These are phyloP conservation scores for Melaleuca alternifolia DNA, from an alignment of 345 rosid species.

Conservation along the genomic window DNA sequence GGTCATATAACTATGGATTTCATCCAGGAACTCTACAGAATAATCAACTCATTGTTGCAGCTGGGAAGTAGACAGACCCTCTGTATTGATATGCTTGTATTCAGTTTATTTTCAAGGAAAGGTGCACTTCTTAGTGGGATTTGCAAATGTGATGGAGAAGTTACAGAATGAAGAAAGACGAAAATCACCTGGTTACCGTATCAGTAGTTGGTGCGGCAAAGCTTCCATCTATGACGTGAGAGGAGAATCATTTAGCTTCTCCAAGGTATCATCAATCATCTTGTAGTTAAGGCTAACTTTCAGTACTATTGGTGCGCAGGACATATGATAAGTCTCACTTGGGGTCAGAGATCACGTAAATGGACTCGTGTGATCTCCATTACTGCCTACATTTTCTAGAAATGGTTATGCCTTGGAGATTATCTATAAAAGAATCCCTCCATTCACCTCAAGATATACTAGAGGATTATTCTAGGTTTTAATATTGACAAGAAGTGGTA, in stretches of 20 bases:
- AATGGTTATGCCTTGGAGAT: not conserved
- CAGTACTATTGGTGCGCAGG: no score
- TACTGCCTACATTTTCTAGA: no score
- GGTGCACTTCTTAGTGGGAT: no score
- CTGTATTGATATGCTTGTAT: not conserved
- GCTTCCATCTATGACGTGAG: no score
- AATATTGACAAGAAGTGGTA: not conserved
- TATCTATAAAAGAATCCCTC: not conserved
- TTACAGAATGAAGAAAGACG: not conserved
- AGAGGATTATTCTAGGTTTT: not conserved
- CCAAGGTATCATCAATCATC: no score
- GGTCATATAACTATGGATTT: not conserved
- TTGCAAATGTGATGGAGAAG: no score
- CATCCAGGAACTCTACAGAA: not conserved
- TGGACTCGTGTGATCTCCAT: no score
- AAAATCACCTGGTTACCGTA: fast-evolving
- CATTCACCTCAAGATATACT: not conserved
- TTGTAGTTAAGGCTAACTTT: no score
- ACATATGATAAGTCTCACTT: no score
- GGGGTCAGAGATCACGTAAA: no score
- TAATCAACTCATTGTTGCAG: not conserved
- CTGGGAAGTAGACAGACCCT: not conserved
- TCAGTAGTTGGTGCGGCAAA: no score
- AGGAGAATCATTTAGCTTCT: no score
- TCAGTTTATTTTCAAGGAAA: not conserved